A percentile compares a stretch with the other conserved stretches of the same genome.
Evolutionary conservation across 306 rosid genomes (phyloP).

Genomic region (Castanopsis chinensis): DNA sequence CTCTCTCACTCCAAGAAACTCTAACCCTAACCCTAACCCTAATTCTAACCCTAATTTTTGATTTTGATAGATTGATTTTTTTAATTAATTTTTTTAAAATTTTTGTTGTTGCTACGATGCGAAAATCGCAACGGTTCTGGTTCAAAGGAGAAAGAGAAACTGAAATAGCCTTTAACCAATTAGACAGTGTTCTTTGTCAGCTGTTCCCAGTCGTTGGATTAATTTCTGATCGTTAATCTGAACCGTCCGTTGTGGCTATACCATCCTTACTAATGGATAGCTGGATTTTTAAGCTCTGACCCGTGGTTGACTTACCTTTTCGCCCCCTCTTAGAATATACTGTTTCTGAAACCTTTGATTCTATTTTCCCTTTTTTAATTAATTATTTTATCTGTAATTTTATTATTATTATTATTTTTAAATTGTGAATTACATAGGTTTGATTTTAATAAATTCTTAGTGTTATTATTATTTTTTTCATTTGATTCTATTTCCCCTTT

Average conservation of each 20-base stretch:
- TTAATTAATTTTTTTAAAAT: too few species aligned
- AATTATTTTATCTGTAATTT: too few species aligned
- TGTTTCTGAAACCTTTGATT: too few species aligned
- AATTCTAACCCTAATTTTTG: constrained; percentile 11
- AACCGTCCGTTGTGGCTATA: constrained; percentile 5
- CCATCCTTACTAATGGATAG: not conserved
- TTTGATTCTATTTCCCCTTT: too few species aligned
- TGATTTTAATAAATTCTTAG: too few species aligned
- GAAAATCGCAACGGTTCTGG: not conserved
- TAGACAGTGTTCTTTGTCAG: constrained; percentile 20
- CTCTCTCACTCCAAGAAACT: not conserved
- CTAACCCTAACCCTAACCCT: constrained; percentile 22
- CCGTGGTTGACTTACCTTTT: constrained; percentile 31
- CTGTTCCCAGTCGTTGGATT: constrained; percentile 23
- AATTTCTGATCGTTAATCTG: constrained; percentile 12
- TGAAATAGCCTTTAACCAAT: not conserved
- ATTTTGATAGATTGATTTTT: not conserved
- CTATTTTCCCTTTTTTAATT: too few species aligned
- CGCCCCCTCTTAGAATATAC: too few species aligned
- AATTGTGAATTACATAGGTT: too few species aligned
- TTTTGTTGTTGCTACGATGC: not conserved
- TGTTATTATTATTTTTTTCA: too few species aligned
- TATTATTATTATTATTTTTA: too few species aligned
- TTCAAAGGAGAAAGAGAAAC: constrained; percentile 13
- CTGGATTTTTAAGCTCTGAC: not conserved